A percentile compares a stretch with the other conserved stretches of the same genome.
These are phyloP conservation scores for Trichosporon ovoides DNA, from an alignment of 1,284 basidiomycete species.

Conservation along the genomic window DNA sequence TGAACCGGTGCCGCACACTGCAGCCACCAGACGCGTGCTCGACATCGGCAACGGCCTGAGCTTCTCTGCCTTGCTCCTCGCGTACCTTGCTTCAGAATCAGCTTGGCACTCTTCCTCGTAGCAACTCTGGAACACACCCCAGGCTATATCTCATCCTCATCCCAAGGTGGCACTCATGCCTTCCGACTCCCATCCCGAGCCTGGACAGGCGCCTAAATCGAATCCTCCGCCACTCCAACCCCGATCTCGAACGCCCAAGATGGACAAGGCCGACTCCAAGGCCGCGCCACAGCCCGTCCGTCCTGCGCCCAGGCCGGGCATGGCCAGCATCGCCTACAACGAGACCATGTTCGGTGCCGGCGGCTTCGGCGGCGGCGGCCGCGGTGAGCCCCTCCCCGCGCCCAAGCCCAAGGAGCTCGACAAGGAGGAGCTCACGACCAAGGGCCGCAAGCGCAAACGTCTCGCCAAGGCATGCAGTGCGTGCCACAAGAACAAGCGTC, in stretches of 20 bases:
- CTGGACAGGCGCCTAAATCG: constrained; percentile 2
- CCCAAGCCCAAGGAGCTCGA: constrained; percentile 21
- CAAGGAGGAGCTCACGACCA: constrained; percentile 46
- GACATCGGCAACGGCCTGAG: too few relatives aligned
- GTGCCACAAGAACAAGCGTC: constrained; percentile 52
- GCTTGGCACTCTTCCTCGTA: too few relatives aligned
- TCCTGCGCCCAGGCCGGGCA: constrained; percentile 6
- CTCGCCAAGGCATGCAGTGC: constrained; percentile 49
- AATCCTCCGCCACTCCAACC: constrained; percentile 14
- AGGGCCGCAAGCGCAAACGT: constrained; percentile 47
- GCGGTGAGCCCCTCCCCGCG: constrained; percentile 1
- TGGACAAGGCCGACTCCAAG: constrained; percentile 7
- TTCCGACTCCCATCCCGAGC: background rate
- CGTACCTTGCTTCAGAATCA: too few relatives aligned
- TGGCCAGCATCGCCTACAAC: constrained; percentile 12
- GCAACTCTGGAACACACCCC: background rate
- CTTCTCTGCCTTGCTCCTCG: too few relatives aligned
- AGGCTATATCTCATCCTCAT: background rate
- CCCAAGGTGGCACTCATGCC: background rate
- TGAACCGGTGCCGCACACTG: background rate
- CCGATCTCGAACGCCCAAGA: constrained; percentile 13
- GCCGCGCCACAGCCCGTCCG: constrained; percentile 10
- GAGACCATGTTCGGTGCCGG: constrained; percentile 17
- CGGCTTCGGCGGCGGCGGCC: background rate
- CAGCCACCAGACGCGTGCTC: too few relatives aligned